These are phyloP conservation scores for Telopea speciosissima DNA, from an alignment of 177 flowering plant species.

Conservation along the genomic window DNA sequence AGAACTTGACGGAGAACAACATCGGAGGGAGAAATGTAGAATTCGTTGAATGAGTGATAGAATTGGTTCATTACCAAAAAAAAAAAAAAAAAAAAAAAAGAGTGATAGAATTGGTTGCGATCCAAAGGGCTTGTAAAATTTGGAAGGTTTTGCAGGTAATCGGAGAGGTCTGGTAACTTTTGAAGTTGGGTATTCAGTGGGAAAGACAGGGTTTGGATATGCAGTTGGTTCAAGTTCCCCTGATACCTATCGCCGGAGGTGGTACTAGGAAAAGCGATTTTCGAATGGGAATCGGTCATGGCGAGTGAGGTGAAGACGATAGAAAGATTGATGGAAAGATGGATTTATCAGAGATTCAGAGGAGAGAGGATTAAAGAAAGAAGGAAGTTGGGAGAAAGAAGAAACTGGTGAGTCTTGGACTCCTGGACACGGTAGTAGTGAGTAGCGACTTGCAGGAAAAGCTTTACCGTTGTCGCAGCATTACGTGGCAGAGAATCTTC, in stretches of 20 bases:
- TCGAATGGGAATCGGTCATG: background rate
- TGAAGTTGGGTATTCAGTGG: slow-evolving; percentile 13
- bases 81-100: too few relatives aligned
- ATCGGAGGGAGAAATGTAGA: slow-evolving; percentile 48
- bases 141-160: slow-evolving; percentile 18
- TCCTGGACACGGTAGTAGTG: too few relatives aligned
- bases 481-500: too few relatives aligned
- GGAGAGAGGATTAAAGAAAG: too few relatives aligned
- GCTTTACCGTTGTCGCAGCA: too few relatives aligned
- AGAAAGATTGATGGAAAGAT: too few relatives aligned
- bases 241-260: background rate
- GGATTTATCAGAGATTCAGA: too few relatives aligned
- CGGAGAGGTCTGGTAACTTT: slow-evolving; percentile 32
- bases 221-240: slow-evolving; percentile 3
- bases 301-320: background rate
- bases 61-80: too few relatives aligned
- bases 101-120: slow-evolving; percentile 36
- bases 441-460: too few relatives aligned
- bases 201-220: too few relatives aligned
- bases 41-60: slow-evolving; percentile 35
- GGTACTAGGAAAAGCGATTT: background rate
- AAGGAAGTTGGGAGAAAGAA: too few relatives aligned
- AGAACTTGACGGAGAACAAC: slow-evolving; percentile 42
- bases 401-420: too few relatives aligned
- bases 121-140: slow-evolving; percentile 34